Evolutionary conservation across 2,329 filamentous ascomycete genomes (phyloP), one percentile per base, ranked within the genome.

Genomic region (Xylaria sp.): DNA sequence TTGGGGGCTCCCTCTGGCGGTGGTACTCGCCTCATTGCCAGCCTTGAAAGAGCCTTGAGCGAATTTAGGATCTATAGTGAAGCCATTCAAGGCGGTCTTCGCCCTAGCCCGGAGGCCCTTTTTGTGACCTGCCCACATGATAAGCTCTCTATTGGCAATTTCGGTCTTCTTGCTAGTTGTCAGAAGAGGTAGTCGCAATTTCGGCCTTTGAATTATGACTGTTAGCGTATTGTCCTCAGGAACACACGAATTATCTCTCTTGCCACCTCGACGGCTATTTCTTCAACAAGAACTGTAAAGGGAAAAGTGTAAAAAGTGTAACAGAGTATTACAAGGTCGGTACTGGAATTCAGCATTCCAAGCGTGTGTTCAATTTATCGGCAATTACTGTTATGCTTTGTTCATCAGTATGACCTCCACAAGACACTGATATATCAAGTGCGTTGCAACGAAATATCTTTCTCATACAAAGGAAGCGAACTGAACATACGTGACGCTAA

Each of bases 51-150:
- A 23, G 18, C 52, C 41, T 12, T 52, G 66, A 32, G 44, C 37
- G 7, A 61, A 5, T 23, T 60, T 61, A n/a, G 69, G 69, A 20
- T 71, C 63, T n/a, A 70, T 54, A 7, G 34, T 71, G 32, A 69
- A 69, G 32, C 71, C 61, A 32, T 52, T 63, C 23, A 52, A 13
- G 18, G 18, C 61, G 32, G 54, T 56, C 28, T 39, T 60, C 4
- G 62, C 51, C 55, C 63, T 71, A 15, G 64, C 64, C 32, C 69
- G 69, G 46, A 59, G 52, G 66, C 60, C 28, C 7, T 56, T 65
- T 51, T 57, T 69, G 20, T 44, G 57, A 34, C 9, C n/a, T 7
- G 15, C 25, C 5, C 55, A 51, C 68, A 70, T 72, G 9, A 37
- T 28, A 23, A 64, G 20, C 37, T 64, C 25, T 8, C 37, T 41